Conservation (phyloP, 1,139 yeast genomes). For the Keqinozyma sinolaborantium region DNA sequence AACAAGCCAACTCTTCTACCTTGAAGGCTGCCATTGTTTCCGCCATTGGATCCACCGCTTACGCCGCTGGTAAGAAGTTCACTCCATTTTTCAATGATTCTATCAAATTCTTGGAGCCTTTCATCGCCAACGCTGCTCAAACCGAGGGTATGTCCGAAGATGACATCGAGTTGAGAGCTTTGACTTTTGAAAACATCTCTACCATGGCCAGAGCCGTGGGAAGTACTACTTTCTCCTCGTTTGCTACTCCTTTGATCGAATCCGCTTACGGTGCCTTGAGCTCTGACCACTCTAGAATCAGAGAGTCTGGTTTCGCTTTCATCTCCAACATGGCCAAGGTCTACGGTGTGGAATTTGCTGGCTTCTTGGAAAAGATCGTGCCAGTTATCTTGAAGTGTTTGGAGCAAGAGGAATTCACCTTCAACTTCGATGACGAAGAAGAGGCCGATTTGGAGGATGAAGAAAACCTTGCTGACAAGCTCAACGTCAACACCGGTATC, state of each 20-base stretch:
- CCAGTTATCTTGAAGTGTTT: slow-evolving; percentile 84
- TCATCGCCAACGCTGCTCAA: slow-evolving; percentile 58
- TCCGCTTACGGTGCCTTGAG: slow-evolving; percentile 81
- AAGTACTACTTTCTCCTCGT: slow-evolving; percentile 78
- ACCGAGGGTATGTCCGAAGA: slow-evolving; percentile 73
- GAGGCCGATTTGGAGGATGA: slow-evolving; percentile 29
- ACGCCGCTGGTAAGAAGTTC: slow-evolving; percentile 87
- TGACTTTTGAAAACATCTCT: slow-evolving; percentile 89
- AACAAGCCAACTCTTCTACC: slow-evolving; percentile 59
- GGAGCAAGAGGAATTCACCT: slow-evolving; percentile 75
- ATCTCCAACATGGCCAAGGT: slow-evolving; percentile 93
- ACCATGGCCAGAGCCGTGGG: slow-evolving; percentile 98
- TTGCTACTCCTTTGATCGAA: slow-evolving; percentile 84
- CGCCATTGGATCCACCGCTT: slow-evolving; percentile 96
- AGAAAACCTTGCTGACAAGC: slow-evolving; percentile 64
- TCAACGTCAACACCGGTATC: slow-evolving; percentile 89
- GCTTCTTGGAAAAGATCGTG: slow-evolving; percentile 76
- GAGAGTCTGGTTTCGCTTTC: slow-evolving; percentile 95
- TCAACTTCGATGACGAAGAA: slow-evolving; percentile 39
- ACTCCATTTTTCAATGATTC: slow-evolving; percentile 83
- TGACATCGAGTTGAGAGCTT: slow-evolving; percentile 83
- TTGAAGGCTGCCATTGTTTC: slow-evolving; percentile 88
- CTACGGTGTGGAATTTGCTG: slow-evolving; percentile 85
- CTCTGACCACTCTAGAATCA: slow-evolving; percentile 77
- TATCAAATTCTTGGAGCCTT: slow-evolving; percentile 77